Evolutionary conservation across 345 rosid genomes (phyloP).

Genomic region (Pistacia integerrima): DNA sequence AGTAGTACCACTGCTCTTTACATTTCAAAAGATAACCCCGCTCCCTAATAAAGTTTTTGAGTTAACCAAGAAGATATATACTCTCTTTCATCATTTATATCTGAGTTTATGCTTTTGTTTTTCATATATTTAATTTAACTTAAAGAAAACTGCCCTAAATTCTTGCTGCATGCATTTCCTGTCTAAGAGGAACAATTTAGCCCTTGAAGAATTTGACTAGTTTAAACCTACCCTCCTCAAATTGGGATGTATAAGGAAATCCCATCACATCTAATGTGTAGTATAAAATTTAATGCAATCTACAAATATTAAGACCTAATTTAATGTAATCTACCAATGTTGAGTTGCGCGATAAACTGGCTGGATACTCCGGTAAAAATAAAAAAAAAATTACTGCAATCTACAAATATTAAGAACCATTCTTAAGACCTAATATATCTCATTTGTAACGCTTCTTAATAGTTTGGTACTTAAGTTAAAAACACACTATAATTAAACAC

Average conservation of each 20-base stretch:
- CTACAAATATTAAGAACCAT: neutral
- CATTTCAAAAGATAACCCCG: conserved; percentile 14
- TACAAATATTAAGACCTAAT: neutral
- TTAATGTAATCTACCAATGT: too few species aligned
- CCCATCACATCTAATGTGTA: neutral
- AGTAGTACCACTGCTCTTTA: conserved; percentile 2
- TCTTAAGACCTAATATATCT: conserved; percentile 20
- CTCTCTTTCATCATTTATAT: conserved; percentile 18
- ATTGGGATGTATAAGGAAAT: neutral
- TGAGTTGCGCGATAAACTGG: too few species aligned
- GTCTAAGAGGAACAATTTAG: neutral
- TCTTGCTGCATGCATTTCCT: neutral
- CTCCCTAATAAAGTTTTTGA: conserved; percentile 17
- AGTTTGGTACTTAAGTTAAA: conserved; percentile 36
- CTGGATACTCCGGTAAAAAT: too few species aligned
- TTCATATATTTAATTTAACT: neutral
- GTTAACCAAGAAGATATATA: conserved; percentile 20
- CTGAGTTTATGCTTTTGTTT: neutral
- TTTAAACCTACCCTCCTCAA: neutral
- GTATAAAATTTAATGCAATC: neutral
- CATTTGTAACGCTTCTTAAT: conserved; percentile 18
- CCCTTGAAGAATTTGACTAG: neutral
- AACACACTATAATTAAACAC: conserved; percentile 39
- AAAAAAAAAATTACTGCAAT: neutral
- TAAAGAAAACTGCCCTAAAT: neutral